Evolutionary conservation across 176 grass and related monocot species (phyloP), one percentile per base, ranked within the genome.

Genomic region (Hsuehochloa calcarea): DNA sequence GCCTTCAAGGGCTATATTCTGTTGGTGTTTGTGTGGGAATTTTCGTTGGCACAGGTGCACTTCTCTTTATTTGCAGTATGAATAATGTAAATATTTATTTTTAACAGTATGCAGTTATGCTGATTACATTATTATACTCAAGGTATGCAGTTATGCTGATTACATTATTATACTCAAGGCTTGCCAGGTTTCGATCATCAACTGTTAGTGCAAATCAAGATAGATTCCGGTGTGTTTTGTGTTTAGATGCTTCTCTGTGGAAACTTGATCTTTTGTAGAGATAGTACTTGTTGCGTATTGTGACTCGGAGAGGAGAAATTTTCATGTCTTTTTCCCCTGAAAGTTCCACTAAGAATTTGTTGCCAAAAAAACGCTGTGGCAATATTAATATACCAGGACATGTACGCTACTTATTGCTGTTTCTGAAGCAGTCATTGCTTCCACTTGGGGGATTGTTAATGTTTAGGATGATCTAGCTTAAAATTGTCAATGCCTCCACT

Each of bases 31-130:
- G 78, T 58, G 55, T 83, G 52, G 67, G 60, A 72, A 41, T 10
- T 43, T 72, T 41, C 59, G 54, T 75, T 76, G 82, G n/a, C 72
- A 22, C 71, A 75, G 72, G 45, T 84, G 82, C 71, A 40, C 59
- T 40, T 77, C 38, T 78, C 51, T 37, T 85, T 85, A 47, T 70
- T 85, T 70, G 64, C 23, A 25, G 65, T 85, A 52, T 70, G 64
- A 78, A 85, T 78, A 85, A 78, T 85, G 83, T 85, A 85, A 77
- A 85, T 77, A 85, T 85, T 47, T 85, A 59, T 78, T 43, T 17
- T 85, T 68, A 70, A 69, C 26, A 29, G 63, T 47, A 37, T 78
- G 84, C 37, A 54, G 29, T 69, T 67, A 34, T 77, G 47, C 50
- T 70, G 73, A 47, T 85, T 54, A 60, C 40, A 44, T 23, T 69